Evolutionary conservation across 306 rosid genomes (phyloP).

Genomic region (Rosa chinensis): DNA sequence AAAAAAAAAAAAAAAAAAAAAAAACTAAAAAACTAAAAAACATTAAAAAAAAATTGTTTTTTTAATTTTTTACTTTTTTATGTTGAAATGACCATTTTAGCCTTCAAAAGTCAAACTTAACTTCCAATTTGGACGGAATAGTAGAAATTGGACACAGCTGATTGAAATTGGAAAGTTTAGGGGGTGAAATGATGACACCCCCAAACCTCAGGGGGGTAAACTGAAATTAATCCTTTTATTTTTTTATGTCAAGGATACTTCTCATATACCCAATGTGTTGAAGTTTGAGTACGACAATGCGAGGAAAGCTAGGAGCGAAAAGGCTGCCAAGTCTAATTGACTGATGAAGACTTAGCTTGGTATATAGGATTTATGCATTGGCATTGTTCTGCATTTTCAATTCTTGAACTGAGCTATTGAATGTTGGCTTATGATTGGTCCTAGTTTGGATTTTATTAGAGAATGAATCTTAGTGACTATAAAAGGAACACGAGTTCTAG

Average conservation of each 20-base stretch:
- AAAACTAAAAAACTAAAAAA: too few species aligned
- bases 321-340: slow-evolving; percentile 42
- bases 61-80: too few species aligned
- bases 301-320: slow-evolving; percentile 56
- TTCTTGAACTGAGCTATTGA: neutral
- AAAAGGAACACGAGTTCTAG: neutral
- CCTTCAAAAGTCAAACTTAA: too few species aligned
- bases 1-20: too few species aligned
- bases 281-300: slow-evolving; percentile 91
- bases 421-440: neutral
- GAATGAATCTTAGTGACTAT: neutral
- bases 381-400: neutral
- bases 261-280: slow-evolving; percentile 75
- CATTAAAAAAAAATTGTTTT: too few species aligned
- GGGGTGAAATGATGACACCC: too few species aligned
- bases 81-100: too few species aligned
- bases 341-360: neutral
- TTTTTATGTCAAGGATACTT: slow-evolving; percentile 79
- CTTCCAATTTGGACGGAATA: too few species aligned
- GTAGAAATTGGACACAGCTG: too few species aligned
- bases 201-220: too few species aligned
- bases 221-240: too few species aligned
- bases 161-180: too few species aligned
- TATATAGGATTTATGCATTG: slow-evolving; percentile 3
- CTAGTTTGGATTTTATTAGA: neutral